A percentile compares a stretch with the other conserved stretches of the same genome.
phyloP scores from a whole-genome alignment of 1,284 basidiomycete genomes.

The Takashimella tepidaria region DNA sequence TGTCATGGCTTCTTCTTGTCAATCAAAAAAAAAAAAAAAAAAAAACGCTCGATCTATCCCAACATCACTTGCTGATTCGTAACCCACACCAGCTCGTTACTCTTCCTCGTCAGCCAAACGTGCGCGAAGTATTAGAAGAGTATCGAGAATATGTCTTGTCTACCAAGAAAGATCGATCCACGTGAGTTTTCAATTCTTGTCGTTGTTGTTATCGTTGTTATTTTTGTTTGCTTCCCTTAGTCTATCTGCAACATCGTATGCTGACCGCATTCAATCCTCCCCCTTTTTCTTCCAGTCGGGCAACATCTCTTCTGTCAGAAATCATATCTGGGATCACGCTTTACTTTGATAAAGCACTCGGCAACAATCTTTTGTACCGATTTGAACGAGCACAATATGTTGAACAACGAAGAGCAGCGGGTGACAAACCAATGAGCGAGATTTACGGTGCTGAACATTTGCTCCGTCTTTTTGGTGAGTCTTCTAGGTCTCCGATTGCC shows the following conservation, averaged over 20 bases:
- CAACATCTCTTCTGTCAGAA: conserved; percentile 59
- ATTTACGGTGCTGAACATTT: conserved; percentile 96
- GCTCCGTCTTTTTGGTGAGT: conserved; percentile 80
- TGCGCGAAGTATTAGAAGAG: conserved; percentile 70
- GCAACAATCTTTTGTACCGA: conserved; percentile 85
- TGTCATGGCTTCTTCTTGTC: not conserved
- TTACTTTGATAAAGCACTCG: conserved; percentile 89
- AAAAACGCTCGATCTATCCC: no score
- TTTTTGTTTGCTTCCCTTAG: not conserved
- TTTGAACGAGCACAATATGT: conserved; percentile 92
- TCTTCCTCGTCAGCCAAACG: conserved; percentile 75
- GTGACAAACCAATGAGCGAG: conserved; percentile 76
- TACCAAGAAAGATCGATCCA: conserved; percentile 51
- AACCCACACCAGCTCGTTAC: conserved; percentile 67
- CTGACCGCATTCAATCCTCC: conserved; percentile 4
- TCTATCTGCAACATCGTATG: not conserved
- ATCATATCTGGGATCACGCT: conserved; percentile 82
- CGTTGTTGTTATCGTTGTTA: no score
- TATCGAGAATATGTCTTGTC: conserved; percentile 64
- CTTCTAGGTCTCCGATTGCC: no score
- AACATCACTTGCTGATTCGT: no score
- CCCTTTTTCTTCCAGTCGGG: conserved; percentile 59
- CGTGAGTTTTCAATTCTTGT: conserved; percentile 34
- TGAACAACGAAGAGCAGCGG: conserved; percentile 66
- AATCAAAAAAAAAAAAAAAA: no score